Base-by-base conservation (phyloP, 257 asterid species). In the Cinchona pubescens region DNA sequence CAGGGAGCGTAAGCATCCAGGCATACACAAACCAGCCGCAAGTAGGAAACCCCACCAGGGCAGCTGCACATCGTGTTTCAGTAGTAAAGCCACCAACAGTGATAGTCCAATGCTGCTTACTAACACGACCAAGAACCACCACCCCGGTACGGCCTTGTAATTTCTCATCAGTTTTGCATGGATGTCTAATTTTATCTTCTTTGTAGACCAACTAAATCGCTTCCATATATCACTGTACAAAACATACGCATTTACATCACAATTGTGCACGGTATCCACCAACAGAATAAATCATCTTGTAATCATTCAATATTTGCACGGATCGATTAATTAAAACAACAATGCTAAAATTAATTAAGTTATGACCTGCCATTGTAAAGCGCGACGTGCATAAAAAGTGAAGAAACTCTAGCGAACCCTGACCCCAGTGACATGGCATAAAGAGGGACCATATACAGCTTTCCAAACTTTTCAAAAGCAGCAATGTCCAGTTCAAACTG, bases 11-110 rank as follows among this genome's bases (percentile, higher is more conserved):
- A 55, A 94, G 92, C 11, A 90, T 58, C 90, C 91, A 94, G 67
- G 98, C 98, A n/a, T n/a, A n/a, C n/a, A n/a, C 74, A 94, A 76
- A 61, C 76, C 94, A 51, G 90, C 90, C 0, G 98, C 97, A 67
- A 94, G 86, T 71, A 94, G 82, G 85, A 94, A 48, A 29, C 96
- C 98, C 98, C 98, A 94, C 98, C 98, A 94, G 0, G 93, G 98
- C 67, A 94, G 81, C 87, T 94, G 98, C 73, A 92, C 90, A 29
- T 90, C 94, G 19, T 81, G 83, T 81, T 92, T 88, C 96, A 96
- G 90, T 40, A 90, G 83, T 34, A 92, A 89, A 35, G 87, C 81
- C 93, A 92, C 86, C 84, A 94, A 2, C 21, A 94, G 78, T 45
- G 98, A 89, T 5, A 94, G 69, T 16, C 66, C 86, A 25, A 89